Evolutionary conservation across 805 yeast species (phyloP), one percentile per base, ranked within the genome.

Genomic region (Spencermartinsiella europaea): DNA sequence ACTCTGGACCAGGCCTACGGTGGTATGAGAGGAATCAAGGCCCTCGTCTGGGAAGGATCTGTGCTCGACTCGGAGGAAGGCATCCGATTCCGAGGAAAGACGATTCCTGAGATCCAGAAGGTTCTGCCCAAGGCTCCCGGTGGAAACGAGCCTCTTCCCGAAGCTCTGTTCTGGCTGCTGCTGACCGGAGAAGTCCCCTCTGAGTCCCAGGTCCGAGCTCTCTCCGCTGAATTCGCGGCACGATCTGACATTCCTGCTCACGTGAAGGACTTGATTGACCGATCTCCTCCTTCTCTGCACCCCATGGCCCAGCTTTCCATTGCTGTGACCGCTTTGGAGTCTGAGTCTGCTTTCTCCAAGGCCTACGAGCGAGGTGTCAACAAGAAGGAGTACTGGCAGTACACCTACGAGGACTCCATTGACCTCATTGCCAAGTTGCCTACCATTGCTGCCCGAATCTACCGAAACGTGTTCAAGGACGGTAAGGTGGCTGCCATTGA

Each of bases 271-370:
- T 68, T 84, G 51, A 73, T 85, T 57, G 89, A 84, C 74, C 75
- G 78, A 62, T 75, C 83, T 56, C 95, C 95, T 64, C 73, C 81
- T 52, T 70, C 77, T 64, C 74, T 85, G 62, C 93, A 85, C 70
- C 93, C 95, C 71, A 85, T 85, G 95, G 90, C 95, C 46, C 95
- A 85, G 73, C 81, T 85, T 65, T 80, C 89, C 55, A 83, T 85
- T 66, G 95, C 91, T 40, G 76, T 85, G 47, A 83, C 80, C 53
- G 89, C 93, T 44, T 74, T 85, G 63, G 91, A 85, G 74, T 73
- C 82, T 51, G 93, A 85, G 72, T 84, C 91, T 46, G 81, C 80
- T 63, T 85, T 84, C 63, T 83, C 91, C 60, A 83, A 84, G 73
- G 91, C 93, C 51, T 85, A 85, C 65, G 91, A 88, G 58, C 72